Percentiles rank a stretch among this genome's conserved stretches.
phyloP scores from a whole-genome alignment of 306 rosid species.

The Psophocarpus tetragonolobus region DNA sequence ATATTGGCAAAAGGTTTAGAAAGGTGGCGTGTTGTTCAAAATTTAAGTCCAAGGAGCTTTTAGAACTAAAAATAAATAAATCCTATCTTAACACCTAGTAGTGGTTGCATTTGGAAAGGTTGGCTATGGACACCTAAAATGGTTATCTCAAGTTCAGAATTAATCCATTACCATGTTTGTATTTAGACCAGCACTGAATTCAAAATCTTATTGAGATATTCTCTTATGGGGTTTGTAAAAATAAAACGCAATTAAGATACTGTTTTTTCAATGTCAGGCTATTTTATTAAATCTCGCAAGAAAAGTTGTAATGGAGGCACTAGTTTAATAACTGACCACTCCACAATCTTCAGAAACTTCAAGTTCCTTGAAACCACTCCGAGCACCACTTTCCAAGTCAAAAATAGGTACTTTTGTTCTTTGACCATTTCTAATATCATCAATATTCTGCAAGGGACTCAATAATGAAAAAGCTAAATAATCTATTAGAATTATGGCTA shows the following conservation, averaged over 20 bases:
- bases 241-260: not conserved
- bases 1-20: not conserved
- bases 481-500: slow-evolving; percentile 17
- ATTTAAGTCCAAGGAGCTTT: not conserved
- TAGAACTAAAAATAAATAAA: not conserved
- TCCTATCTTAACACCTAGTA: not conserved
- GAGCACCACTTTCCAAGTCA: slow-evolving; percentile 94
- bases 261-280: not conserved
- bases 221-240: not conserved
- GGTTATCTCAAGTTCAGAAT: not conserved
- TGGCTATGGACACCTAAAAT: not conserved
- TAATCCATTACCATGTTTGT: slow-evolving; percentile 3
- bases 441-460: slow-evolving; percentile 76
- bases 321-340: slow-evolving; percentile 70
- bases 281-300: slow-evolving; percentile 10
- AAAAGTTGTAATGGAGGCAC: not conserved
- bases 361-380: slow-evolving; percentile 92
- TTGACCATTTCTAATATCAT: slow-evolving; percentile 78
- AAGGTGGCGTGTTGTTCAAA: not conserved
- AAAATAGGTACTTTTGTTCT: slow-evolving; percentile 91
- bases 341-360: slow-evolving; percentile 99
- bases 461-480: slow-evolving; percentile 30
- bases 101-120: slow-evolving; percentile 5
- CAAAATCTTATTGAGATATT: slow-evolving; percentile 7
- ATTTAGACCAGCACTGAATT: not conserved